These are phyloP conservation scores for Pleurotus sapidus DNA, from an alignment of 768 basidiomycete species.

Conservation along the genomic window DNA sequence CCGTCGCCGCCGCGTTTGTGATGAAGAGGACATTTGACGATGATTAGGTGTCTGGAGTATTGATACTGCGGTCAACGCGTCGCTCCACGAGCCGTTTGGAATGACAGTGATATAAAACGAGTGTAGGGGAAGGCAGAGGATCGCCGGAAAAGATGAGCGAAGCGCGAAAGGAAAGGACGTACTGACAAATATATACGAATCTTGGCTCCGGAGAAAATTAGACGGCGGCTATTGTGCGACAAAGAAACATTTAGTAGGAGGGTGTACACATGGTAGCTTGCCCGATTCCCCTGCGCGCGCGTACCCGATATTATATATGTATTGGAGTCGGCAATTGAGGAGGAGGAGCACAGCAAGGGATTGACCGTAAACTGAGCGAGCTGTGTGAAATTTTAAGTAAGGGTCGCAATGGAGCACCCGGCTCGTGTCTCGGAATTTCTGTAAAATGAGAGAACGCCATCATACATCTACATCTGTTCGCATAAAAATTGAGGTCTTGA, in stretches of 20 bases:
- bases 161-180: constrained; percentile 11
- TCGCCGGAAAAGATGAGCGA: constrained; percentile 9
- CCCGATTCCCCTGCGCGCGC: background rate
- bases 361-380: background rate
- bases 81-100: background rate
- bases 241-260: constrained; percentile 7
- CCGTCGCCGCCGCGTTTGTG: background rate
- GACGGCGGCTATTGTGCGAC: constrained; percentile 1
- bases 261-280: constrained; percentile 7
- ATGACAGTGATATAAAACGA: background rate
- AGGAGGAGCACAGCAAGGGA: constrained; percentile 6
- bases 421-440: too few relatives aligned
- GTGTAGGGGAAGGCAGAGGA: constrained; percentile 10
- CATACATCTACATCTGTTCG: too few relatives aligned
- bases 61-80: background rate
- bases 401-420: background rate
- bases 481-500: background rate
- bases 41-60: background rate
- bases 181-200: constrained; percentile 16
- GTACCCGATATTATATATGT: background rate
- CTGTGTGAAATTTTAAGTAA: constrained; percentile 5
- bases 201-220: constrained; percentile 14
- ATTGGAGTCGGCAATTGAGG: constrained; percentile 5
- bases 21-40: background rate
- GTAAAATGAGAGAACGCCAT: too few relatives aligned